Percentiles rank a stretch among this genome's conserved stretches.
phyloP scores from a whole-genome alignment of 495 filamentous ascomycete genomes.

The Lichenothelia convexa region DNA sequence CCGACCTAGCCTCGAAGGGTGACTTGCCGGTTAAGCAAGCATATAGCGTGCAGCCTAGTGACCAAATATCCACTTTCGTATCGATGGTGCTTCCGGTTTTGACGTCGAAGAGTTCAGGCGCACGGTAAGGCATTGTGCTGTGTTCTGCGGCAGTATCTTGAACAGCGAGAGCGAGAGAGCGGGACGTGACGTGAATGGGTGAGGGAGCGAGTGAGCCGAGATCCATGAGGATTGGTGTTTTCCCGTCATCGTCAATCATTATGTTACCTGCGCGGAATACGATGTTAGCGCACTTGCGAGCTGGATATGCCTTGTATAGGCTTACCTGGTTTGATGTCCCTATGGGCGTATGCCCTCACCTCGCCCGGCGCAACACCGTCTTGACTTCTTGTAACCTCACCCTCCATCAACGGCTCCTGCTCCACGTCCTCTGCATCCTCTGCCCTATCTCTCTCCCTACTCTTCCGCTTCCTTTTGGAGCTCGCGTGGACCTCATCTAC shows the following conservation, averaged over 20 bases:
- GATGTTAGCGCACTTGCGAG: not conserved
- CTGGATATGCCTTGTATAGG: not conserved
- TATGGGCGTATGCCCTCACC: conserved; percentile 70
- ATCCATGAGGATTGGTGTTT: conserved; percentile 92
- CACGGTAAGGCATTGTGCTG: conserved; percentile 95
- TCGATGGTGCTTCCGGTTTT: conserved; percentile 85
- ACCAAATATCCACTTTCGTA: conserved; percentile 98
- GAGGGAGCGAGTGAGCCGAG: conserved; percentile 79
- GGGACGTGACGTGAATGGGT: conserved; percentile 81
- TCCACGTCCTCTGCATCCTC: conserved; percentile 47
- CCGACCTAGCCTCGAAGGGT: conserved; percentile 84
- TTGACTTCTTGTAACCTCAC: conserved; percentile 54
- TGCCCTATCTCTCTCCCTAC: conserved; percentile 17
- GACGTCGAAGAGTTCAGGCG: conserved; percentile 94
- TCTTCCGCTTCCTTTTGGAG: conserved; percentile 28
- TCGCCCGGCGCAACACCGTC: conserved; percentile 54
- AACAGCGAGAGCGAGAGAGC: conserved; percentile 73
- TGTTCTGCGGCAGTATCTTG: conserved; percentile 93
- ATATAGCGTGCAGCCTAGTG: conserved; percentile 86
- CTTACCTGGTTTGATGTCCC: conserved; percentile 91
- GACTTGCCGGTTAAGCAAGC: conserved; percentile 91
- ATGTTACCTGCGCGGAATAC: conserved; percentile 61
- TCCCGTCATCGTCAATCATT: conserved; percentile 82
- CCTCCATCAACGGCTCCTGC: conserved; percentile 65
- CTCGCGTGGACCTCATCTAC: conserved; percentile 33